Conservation (phyloP, 345 rosid species). For the Brassica rapa region DNA sequence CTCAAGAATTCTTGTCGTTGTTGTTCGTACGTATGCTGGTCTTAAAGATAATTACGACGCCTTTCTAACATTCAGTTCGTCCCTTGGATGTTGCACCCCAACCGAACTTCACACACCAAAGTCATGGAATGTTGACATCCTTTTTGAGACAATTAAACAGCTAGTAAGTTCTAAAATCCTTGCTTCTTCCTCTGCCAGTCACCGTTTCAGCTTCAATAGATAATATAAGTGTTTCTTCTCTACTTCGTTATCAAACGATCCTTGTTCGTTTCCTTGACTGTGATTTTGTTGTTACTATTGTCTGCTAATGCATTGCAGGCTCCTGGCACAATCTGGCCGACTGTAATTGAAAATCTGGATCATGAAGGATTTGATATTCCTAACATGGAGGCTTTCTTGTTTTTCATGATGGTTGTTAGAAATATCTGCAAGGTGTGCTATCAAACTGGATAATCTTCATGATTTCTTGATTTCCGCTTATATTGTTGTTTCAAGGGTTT, state of each 20-base stretch:
- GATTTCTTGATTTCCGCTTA: background rate
- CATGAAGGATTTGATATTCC: slow-evolving; percentile 72
- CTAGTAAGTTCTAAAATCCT: background rate
- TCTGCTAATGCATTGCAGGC: background rate
- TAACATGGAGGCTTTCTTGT: slow-evolving; percentile 73
- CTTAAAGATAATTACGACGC: background rate
- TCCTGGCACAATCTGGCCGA: background rate
- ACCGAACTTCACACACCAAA: background rate
- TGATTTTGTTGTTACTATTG: background rate
- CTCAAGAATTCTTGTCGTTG: background rate
- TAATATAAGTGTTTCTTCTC: background rate
- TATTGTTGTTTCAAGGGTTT: slow-evolving; percentile 9
- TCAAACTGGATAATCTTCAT: slow-evolving; percentile 17
- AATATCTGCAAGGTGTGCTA: slow-evolving; percentile 48
- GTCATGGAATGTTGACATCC: background rate
- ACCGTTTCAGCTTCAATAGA: background rate
- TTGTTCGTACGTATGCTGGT: background rate
- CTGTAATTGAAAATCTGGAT: background rate
- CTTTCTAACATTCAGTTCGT: background rate
- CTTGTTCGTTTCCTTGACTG: background rate
- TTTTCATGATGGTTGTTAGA: slow-evolving; percentile 72
- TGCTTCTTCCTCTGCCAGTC: background rate
- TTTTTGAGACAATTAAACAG: background rate
- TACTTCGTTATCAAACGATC: background rate
- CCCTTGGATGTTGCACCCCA: background rate